Evolutionary conservation across 1,284 basidiomycete genomes (phyloP).

Genomic region (Ganoderma lingzhi): DNA sequence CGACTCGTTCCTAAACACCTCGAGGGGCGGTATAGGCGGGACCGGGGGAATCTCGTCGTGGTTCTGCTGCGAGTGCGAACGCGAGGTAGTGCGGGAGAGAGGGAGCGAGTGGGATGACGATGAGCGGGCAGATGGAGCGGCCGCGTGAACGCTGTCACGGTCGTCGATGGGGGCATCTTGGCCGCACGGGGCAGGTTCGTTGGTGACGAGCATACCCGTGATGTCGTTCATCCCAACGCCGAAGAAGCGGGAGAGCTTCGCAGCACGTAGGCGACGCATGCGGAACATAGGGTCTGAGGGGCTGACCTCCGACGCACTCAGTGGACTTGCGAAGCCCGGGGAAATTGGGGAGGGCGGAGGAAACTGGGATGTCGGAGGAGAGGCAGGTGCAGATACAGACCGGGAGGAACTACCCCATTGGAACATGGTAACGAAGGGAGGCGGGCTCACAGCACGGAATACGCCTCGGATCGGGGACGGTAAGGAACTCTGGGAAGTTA

Average conservation of each 20-base stretch:
- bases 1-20: constrained; percentile 14
- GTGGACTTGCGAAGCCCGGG: not conserved
- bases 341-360: constrained; percentile 11
- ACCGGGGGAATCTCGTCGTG: constrained; percentile 8
- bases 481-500: constrained; percentile 17
- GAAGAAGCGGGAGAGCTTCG: constrained; percentile 66
- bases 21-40: constrained; percentile 12
- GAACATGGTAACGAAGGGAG: constrained; percentile 22
- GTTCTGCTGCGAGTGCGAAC: not conserved
- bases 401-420: constrained; percentile 13
- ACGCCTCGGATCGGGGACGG: constrained; percentile 18
- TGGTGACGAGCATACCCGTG: constrained; percentile 33
- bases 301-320: constrained; percentile 14
- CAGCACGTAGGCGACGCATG: constrained; percentile 55
- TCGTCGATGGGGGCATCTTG: too few species aligned
- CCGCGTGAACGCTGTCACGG: not conserved
- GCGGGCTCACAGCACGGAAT: constrained; percentile 22
- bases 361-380: constrained; percentile 32
- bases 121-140: constrained; percentile 13
- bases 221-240: constrained; percentile 63
- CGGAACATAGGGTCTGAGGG: constrained; percentile 42
- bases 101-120: constrained; percentile 10
- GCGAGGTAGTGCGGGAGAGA: constrained; percentile 12
- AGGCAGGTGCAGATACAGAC: constrained; percentile 30
- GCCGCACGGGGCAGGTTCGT: constrained; percentile 1